Evolutionary conservation across 2,329 filamentous ascomycete species (phyloP), one percentile per base, ranked within the genome.

Genomic region (Apiospora marii): DNA sequence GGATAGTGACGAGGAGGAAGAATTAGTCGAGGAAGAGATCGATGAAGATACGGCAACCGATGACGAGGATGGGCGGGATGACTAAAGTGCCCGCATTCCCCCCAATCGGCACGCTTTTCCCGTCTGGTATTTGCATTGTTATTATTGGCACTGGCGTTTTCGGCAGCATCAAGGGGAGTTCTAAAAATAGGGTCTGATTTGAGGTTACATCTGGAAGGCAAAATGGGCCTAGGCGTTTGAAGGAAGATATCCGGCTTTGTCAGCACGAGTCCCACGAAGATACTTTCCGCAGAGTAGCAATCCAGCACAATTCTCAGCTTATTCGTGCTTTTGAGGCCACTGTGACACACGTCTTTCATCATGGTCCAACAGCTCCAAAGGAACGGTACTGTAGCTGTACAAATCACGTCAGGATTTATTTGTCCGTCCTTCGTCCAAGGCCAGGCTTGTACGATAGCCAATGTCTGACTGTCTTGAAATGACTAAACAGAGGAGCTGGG

Each of bases 21-120:
- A 72, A 14, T 51, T 72, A n/a, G 41, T 71, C 22, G 69, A 64
- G 8, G 85, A 86, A 0, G 83, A 83, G 0, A 83, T 84, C 1
- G 83, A 86, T n/a, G 88, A 90, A 73, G 83, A 83, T 70, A 88
- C 87, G 2, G 87, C 85, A 30, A 88, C 86, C 19, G 86, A 87
- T 69, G 86, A 85, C 61, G 86, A 86, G 10, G 81, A 79, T 30
- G 85, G 82, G 22, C 83, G 82, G 68, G 83, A 82, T 46, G 82
- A 84, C 73, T 84, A 78, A 73, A 41, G 43, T 37, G 19, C 34
- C 58, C 41, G 58, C 34, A 41, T 64, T 64, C 34, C 51, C 10
- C 22, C 19, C 13, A n/a, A 22, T 34, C 34, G 34, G 2, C 58
- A 64, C 27, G 2, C 19, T 64, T 64, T 34, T 13, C 34, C 34